phyloP scores from a whole-genome alignment of 345 rosid genomes.

The Pelargonium nanum region DNA sequence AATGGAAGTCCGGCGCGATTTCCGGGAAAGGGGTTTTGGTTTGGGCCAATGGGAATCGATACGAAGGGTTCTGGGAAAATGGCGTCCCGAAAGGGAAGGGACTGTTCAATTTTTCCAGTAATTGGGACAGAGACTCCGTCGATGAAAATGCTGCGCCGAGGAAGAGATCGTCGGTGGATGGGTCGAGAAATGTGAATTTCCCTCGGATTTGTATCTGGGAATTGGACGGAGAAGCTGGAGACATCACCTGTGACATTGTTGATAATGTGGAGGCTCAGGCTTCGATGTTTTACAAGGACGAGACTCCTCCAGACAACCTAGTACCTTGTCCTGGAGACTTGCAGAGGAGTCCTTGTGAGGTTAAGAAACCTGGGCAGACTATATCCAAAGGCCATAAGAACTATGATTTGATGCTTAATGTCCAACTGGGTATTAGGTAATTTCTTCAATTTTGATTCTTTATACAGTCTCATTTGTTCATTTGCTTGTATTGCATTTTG shows the following conservation, averaged over 20 bases:
- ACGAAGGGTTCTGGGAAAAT: conserved; percentile 85
- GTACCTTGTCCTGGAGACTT: conserved; percentile 13
- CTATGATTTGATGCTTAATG: conserved; percentile 88
- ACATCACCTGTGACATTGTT: conserved; percentile 84
- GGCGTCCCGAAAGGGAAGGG: conserved; percentile 76
- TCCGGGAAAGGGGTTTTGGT: conserved; percentile 63
- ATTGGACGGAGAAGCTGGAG: conserved; percentile 94
- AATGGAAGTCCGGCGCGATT: conserved; percentile 80
- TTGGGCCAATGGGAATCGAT: conserved; percentile 77
- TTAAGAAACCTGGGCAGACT: conserved; percentile 83
- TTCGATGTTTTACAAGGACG: conserved; percentile 53
- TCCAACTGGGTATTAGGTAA: conserved; percentile 93
- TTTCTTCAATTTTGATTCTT: conserved; percentile 5
- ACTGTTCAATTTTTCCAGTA: conserved; percentile 41
- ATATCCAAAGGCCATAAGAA: conserved; percentile 94
- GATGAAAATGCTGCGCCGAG: conserved; percentile 30
- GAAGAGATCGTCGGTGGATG: conserved; percentile 81
- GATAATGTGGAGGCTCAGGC: conserved; percentile 76
- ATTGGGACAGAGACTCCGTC: conserved; percentile 32
- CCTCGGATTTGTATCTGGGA: conserved; percentile 98
- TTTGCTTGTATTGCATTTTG: not conserved
- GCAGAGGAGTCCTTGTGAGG: conserved; percentile 55
- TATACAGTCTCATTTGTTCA: not conserved
- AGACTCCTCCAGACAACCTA: conserved; percentile 36
- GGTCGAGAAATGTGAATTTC: conserved; percentile 53